phyloP scores from a whole-genome alignment of 2,329 filamentous ascomycete species.

The Rhynchosporium agropyri region DNA sequence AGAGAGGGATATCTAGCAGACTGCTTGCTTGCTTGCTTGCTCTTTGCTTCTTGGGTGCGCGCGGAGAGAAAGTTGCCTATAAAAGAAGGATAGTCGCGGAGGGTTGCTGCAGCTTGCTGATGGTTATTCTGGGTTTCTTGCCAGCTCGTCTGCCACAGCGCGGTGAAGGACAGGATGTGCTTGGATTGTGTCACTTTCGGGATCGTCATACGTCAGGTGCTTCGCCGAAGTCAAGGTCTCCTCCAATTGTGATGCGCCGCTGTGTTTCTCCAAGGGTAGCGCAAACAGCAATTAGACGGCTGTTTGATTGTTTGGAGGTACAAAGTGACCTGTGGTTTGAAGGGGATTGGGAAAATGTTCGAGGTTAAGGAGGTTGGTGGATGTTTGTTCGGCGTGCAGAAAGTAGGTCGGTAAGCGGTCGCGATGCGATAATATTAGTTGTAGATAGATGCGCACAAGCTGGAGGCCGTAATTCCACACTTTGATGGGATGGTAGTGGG shows the following conservation, averaged over 20 bases:
- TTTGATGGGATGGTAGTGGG: no score
- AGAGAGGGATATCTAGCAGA: slow-evolving; percentile 3
- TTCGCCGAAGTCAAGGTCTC: slow-evolving; percentile 22
- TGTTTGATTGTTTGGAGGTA: slow-evolving; percentile 12
- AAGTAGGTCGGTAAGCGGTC: background rate
- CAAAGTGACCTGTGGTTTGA: slow-evolving; percentile 16
- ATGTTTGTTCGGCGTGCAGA: slow-evolving; percentile 8
- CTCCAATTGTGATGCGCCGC: slow-evolving; percentile 15
- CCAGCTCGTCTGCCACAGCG: slow-evolving; percentile 16
- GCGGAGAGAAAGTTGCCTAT: slow-evolving; percentile 19
- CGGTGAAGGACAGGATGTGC: slow-evolving; percentile 18
- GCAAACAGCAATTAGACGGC: slow-evolving; percentile 13
- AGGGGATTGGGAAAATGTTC: background rate
- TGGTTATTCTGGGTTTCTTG: slow-evolving; percentile 16
- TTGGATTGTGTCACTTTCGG: slow-evolving; percentile 26
- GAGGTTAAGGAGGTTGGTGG: background rate
- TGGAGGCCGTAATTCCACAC: background rate
- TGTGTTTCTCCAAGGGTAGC: slow-evolving; percentile 10
- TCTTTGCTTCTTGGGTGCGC: slow-evolving; percentile 13
- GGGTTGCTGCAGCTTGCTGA: slow-evolving; percentile 25
- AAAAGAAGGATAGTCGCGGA: slow-evolving; percentile 13
- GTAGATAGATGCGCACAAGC: slow-evolving; percentile 1
- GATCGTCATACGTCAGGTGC: slow-evolving; percentile 21
- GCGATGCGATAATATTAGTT: background rate
- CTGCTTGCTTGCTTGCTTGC: slow-evolving; percentile 15